Percentiles rank a stretch among this genome's conserved stretches.
Conservation (phyloP, 2,329 filamentous ascomycete genomes). For the Trichophyton benhamiae region DNA sequence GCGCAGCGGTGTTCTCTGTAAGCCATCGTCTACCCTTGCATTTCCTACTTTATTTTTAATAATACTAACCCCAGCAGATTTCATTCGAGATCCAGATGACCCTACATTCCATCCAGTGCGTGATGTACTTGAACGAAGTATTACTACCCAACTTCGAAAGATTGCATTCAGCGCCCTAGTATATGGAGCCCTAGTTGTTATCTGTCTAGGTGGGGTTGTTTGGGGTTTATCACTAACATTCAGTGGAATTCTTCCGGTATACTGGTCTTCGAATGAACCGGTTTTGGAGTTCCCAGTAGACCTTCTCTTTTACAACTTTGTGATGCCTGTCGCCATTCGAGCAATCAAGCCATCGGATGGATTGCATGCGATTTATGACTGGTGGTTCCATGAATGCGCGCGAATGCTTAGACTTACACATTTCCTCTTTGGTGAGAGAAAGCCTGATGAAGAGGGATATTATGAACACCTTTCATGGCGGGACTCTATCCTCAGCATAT, state of each 20-base stretch:
- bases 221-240: constrained; percentile 68
- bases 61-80: constrained; percentile 44
- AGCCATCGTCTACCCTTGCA: constrained; percentile 27
- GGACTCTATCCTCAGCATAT: constrained; percentile 31
- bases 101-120: constrained; percentile 96
- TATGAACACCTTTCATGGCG: constrained; percentile 41
- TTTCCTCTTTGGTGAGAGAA: constrained; percentile 81
- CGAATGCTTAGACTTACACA: constrained; percentile 68
- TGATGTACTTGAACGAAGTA: constrained; percentile 85
- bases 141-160: constrained; percentile 86
- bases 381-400: constrained; percentile 91
- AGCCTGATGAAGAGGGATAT: constrained; percentile 67
- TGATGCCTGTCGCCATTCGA: constrained; percentile 76
- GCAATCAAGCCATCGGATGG: constrained; percentile 76
- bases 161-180: constrained; percentile 93
- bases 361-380: constrained; percentile 74
- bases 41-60: neutral
- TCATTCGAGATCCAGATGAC: constrained; percentile 95
- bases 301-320: constrained; percentile 89
- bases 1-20: constrained; percentile 83
- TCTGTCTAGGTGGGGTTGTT: constrained; percentile 89
- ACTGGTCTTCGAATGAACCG: constrained; percentile 86
- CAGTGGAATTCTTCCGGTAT: constrained; percentile 67
- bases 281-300: constrained; percentile 91
- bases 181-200: constrained; percentile 81